phyloP scores from a whole-genome alignment of 139 green algal species.

The Volvox reticuliferus region DNA sequence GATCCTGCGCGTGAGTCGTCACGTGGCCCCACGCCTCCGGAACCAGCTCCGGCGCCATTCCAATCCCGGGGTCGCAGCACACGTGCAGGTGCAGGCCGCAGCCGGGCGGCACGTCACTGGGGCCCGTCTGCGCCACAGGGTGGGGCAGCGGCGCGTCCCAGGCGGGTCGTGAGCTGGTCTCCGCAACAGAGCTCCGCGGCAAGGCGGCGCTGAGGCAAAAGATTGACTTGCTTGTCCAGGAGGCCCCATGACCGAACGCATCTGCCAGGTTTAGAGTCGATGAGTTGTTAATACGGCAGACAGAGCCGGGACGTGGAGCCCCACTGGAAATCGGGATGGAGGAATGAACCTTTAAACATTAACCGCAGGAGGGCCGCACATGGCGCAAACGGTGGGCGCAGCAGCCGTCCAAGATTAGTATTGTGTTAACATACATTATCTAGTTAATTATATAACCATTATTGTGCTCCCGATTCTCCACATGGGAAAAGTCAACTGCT shows the following conservation, averaged over 20 bases:
- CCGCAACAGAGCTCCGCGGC: not conserved
- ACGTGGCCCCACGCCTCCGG: constrained; percentile 34
- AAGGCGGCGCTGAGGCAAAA: not conserved
- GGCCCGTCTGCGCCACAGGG: not conserved
- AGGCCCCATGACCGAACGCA: not conserved
- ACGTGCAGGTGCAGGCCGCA: constrained; percentile 25
- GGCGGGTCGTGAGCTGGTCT: not conserved
- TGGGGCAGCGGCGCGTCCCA: not conserved
- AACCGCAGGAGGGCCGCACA: too few relatives aligned
- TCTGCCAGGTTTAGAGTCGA: too few relatives aligned
- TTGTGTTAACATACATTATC: too few relatives aligned
- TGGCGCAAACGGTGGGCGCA: too few relatives aligned
- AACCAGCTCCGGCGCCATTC: constrained; percentile 17
- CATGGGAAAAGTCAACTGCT: too few relatives aligned
- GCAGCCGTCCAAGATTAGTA: too few relatives aligned
- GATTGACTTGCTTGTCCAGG: constrained; percentile 22
- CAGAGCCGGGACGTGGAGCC: too few relatives aligned
- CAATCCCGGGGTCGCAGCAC: constrained; percentile 14
- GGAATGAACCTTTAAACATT: too few relatives aligned
- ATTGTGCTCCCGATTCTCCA: too few relatives aligned
- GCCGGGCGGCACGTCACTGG: constrained; percentile 9
- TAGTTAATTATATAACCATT: too few relatives aligned
- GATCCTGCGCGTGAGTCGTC: constrained; percentile 7
- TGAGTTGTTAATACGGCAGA: too few relatives aligned
- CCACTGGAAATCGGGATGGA: too few relatives aligned